Evolutionary conservation across 805 yeast species (phyloP).

Genomic region (Saccharomycopsis synnaedendra): DNA sequence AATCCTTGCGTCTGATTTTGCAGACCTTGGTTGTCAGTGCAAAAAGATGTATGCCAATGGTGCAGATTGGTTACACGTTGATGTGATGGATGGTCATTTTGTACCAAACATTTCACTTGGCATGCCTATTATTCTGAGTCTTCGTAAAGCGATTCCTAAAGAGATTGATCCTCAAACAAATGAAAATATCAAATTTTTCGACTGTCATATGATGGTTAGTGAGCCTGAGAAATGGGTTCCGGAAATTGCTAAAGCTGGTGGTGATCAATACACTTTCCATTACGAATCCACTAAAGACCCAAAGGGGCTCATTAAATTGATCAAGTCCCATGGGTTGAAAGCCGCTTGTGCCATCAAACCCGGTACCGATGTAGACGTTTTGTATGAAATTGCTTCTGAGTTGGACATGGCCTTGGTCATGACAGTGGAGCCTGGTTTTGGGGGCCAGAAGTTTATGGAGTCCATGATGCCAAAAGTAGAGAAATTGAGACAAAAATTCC

Average conservation of each 20-base stretch:
- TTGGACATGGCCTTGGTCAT: constrained; percentile 93
- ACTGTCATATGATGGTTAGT: constrained; percentile 98
- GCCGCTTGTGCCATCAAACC: constrained; percentile 96
- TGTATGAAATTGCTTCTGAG: constrained; percentile 60
- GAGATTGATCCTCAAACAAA: constrained; percentile 24
- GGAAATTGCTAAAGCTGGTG: constrained; percentile 87
- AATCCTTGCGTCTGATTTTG: constrained; percentile 83
- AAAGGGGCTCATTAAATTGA: constrained; percentile 56
- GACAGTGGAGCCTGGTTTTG: constrained; percentile 99
- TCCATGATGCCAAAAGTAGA: constrained; percentile 96
- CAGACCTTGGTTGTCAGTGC: constrained; percentile 82
- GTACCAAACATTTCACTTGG: constrained; percentile 96
- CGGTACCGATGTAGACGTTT: constrained; percentile 75
- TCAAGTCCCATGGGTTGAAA: constrained; percentile 73
- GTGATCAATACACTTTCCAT: constrained; percentile 93
- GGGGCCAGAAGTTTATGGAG: constrained; percentile 93
- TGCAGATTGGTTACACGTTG: constrained; percentile 97
- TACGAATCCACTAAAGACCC: constrained; percentile 85
- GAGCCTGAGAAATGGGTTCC: constrained; percentile 89
- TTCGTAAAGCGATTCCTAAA: constrained; percentile 65
- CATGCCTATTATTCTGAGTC: constrained; percentile 72
- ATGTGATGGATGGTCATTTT: constrained; percentile 98
- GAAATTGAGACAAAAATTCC: constrained; percentile 58
- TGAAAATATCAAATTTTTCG: constrained; percentile 40
- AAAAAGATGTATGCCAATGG: constrained; percentile 65